phyloP scores from a whole-genome alignment of 2,329 filamentous ascomycete species.

The Ophiosphaerella narmari region DNA sequence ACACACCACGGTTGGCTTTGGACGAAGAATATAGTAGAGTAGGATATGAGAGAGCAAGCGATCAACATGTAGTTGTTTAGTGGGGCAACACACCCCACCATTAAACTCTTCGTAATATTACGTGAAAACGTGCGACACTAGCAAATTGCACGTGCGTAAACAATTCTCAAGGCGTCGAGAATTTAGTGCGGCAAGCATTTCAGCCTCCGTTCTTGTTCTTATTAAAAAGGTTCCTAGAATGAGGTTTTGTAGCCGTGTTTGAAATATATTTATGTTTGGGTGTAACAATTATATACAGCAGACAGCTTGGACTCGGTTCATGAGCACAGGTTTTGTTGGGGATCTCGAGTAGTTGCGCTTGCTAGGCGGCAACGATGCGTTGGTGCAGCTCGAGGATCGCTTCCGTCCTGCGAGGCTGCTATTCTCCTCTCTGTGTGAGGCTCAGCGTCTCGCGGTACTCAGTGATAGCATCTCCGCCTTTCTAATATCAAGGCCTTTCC shows the following conservation, averaged over 20 bases:
- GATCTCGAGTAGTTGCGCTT: conserved; percentile 22
- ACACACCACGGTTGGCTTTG: neutral
- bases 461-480: conserved; percentile 31
- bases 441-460: conserved; percentile 17
- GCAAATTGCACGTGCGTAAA: neutral
- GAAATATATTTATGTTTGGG: too few relatives aligned
- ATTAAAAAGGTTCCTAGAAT: too few relatives aligned
- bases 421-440: conserved; percentile 16
- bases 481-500: conserved; percentile 37
- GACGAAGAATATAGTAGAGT: neutral
- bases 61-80: neutral
- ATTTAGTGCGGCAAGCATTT: neutral
- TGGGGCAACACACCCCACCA: neutral
- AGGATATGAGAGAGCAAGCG: neutral
- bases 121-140: neutral
- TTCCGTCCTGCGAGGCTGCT: neutral
- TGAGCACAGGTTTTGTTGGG: conserved; percentile 12
- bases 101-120: neutral
- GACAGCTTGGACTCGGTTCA: conserved; percentile 40
- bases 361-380: conserved; percentile 12
- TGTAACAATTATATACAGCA: too few relatives aligned
- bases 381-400: too few relatives aligned
- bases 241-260: too few relatives aligned
- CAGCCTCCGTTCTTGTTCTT: too few relatives aligned
- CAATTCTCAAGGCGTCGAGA: neutral